Conservation (phyloP, 2,329 filamentous ascomycete genomes). For the Sporothrix pallida region DNA sequence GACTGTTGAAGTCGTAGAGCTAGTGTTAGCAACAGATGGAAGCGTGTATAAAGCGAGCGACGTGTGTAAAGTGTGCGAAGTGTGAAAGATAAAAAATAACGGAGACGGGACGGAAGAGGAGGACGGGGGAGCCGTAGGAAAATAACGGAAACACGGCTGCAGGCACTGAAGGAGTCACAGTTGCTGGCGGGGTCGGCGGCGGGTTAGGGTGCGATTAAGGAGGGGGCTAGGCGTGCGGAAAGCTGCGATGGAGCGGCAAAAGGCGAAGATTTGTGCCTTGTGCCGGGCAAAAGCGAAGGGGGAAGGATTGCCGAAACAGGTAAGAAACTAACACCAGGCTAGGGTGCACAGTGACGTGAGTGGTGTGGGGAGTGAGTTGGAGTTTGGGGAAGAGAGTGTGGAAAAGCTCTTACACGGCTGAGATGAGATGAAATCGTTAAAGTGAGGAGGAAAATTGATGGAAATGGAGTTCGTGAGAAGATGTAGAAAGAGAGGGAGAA, state of each 20-base stretch:
- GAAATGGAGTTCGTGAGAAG: neutral
- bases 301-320: conserved; percentile 29
- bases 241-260: conserved; percentile 13
- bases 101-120: conserved; percentile 16
- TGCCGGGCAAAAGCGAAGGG: conserved; percentile 14
- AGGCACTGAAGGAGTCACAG: conserved; percentile 27
- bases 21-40: neutral
- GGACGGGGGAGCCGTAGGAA: conserved; percentile 26
- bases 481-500: neutral
- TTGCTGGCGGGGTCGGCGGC: conserved; percentile 27
- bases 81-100: neutral
- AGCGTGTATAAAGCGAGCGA: neutral
- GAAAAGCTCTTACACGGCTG: neutral
- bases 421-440: no score
- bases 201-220: neutral
- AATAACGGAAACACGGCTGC: conserved; percentile 25
- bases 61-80: neutral
- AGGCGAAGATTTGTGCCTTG: conserved; percentile 10
- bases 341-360: conserved; percentile 11
- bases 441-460: neutral
- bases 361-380: conserved; percentile 18
- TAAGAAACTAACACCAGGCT: conserved; percentile 31
- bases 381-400: conserved; percentile 3
- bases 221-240: conserved; percentile 17
- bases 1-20: neutral